A percentile compares a stretch with the other conserved stretches of the same genome.
Evolutionary conservation across 2,329 filamentous ascomycete genomes (phyloP).

Genomic region (Plectosphaerella cucumerina): DNA sequence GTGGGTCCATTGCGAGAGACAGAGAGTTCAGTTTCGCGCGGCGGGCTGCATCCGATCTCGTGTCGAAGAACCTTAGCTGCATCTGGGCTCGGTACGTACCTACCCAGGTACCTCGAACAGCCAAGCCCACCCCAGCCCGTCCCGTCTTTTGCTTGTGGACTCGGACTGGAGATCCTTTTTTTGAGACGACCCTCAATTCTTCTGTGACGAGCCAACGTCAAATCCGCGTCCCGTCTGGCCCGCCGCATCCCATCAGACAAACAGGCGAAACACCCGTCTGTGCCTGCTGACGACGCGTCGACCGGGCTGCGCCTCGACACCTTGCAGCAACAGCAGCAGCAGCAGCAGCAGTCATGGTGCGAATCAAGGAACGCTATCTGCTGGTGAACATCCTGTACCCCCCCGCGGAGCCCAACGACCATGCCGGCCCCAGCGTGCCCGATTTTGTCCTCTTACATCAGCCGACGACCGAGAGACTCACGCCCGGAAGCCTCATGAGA

Average conservation of each 20-base stretch:
- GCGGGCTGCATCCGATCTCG: not conserved
- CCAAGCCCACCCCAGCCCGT: too few relatives aligned
- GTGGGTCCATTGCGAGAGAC: too few relatives aligned
- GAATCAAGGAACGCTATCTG: constrained; percentile 92
- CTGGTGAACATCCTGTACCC: constrained; percentile 94
- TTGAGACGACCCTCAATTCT: not conserved
- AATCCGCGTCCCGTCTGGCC: not conserved
- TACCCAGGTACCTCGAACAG: not conserved
- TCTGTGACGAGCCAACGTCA: not conserved
- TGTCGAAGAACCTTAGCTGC: not conserved
- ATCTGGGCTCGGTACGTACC: not conserved
- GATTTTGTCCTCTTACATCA: constrained; percentile 71
- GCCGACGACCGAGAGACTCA: constrained; percentile 71
- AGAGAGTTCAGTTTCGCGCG: not conserved
- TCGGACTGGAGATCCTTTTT: not conserved
- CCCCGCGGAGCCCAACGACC: constrained; percentile 28
- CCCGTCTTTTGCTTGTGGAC: not conserved
- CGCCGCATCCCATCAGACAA: not conserved
- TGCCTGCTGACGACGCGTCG: not conserved
- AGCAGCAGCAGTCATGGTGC: constrained; percentile 66
- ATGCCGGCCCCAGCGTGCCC: constrained; percentile 34
- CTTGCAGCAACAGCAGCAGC: too few relatives aligned
- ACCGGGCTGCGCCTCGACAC: too few relatives aligned
- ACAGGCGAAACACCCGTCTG: not conserved
- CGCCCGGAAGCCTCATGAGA: constrained; percentile 59